Percentiles rank a stretch among this genome's conserved stretches.
phyloP scores from a whole-genome alignment of 1,284 basidiomycete genomes.

The Leccinum pachyderme region DNA sequence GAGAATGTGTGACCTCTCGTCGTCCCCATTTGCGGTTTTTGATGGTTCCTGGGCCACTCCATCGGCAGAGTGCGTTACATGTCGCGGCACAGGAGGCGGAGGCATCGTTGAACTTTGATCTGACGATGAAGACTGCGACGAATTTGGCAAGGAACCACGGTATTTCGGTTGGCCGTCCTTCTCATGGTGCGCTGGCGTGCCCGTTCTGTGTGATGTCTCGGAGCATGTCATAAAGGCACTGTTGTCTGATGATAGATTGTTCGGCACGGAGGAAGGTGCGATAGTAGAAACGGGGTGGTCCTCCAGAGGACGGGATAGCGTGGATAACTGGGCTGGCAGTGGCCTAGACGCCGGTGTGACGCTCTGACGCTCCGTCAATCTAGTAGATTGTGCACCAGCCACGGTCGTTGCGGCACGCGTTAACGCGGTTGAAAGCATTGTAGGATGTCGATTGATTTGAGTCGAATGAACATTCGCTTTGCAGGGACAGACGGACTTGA shows the following conservation, averaged over 20 bases:
- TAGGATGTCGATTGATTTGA: constrained; percentile 19
- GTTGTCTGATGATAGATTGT: constrained; percentile 30
- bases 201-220: constrained; percentile 20
- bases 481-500: constrained; percentile 70
- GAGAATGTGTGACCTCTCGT: constrained; percentile 30
- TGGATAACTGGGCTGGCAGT: constrained; percentile 1
- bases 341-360: constrained; percentile 2
- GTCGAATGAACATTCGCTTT: constrained; percentile 45
- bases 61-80: constrained; percentile 6
- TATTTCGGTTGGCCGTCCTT: background rate
- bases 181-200: constrained; percentile 2
- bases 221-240: constrained; percentile 30
- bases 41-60: constrained; percentile 3
- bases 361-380: constrained; percentile 7
- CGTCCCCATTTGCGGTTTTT: background rate
- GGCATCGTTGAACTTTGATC: constrained; percentile 26
- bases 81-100: constrained; percentile 24
- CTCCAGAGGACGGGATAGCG: background rate
- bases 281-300: constrained; percentile 2
- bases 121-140: constrained; percentile 34
- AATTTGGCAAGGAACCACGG: constrained; percentile 30
- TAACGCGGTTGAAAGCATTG: constrained; percentile 15
- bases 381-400: background rate
- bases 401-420: no score
- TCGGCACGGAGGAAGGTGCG: constrained; percentile 10